Conservation (phyloP, 768 basidiomycete species). For the Leccinum sublutescens region DNA sequence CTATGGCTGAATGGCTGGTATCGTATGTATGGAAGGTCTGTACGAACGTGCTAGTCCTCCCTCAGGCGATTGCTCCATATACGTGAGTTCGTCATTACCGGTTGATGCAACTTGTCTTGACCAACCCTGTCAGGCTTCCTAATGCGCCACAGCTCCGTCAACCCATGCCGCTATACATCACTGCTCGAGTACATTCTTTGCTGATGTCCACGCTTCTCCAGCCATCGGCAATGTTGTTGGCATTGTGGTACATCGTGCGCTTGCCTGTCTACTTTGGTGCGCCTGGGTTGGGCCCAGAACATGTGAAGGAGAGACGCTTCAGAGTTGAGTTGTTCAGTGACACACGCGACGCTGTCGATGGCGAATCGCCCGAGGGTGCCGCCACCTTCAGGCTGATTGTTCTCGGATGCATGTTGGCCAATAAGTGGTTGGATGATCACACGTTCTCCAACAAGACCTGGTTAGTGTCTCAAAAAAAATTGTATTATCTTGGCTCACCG, state of each 20-base stretch:
- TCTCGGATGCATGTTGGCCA: constrained; percentile 81
- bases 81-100: constrained; percentile 43
- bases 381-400: constrained; percentile 74
- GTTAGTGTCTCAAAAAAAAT: constrained; percentile 38
- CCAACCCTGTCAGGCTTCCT: constrained; percentile 19
- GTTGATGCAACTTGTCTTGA: constrained; percentile 12
- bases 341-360: constrained; percentile 38
- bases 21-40: constrained; percentile 82
- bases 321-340: constrained; percentile 62
- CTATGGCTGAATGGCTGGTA: constrained; percentile 77
- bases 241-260: constrained; percentile 79
- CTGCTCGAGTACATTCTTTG: constrained; percentile 65
- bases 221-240: constrained; percentile 75
- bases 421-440: constrained; percentile 88
- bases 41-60: constrained; percentile 65
- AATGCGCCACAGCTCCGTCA: constrained; percentile 34
- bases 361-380: constrained; percentile 50
- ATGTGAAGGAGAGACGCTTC: constrained; percentile 60
- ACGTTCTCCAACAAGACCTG: constrained; percentile 90
- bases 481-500: constrained; percentile 2
- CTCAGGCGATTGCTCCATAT: constrained; percentile 49
- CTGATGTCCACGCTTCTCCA: constrained; percentile 77
- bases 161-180: constrained; percentile 46
- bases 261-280: constrained; percentile 68
- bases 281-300: constrained; percentile 48